phyloP scores from a whole-genome alignment of 352 stramenopile species.

The Bremia lactucae region DNA sequence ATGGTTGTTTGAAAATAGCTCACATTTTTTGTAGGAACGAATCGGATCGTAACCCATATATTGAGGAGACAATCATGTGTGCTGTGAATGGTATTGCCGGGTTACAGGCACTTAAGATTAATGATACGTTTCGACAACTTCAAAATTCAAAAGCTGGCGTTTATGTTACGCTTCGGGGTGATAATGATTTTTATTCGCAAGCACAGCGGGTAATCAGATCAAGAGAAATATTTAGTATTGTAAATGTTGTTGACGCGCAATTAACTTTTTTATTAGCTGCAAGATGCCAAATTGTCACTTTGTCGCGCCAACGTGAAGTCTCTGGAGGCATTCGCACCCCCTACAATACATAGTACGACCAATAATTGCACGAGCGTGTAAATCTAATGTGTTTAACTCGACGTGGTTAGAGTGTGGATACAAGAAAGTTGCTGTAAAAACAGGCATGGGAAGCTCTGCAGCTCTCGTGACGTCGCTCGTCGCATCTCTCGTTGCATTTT shows the following conservation, averaged over 20 bases:
- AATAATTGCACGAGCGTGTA: not conserved
- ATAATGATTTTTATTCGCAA: constrained; percentile 98
- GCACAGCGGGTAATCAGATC: constrained; percentile 28
- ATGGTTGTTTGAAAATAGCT: not conserved
- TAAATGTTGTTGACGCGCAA: not conserved
- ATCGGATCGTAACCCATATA: constrained; percentile 75
- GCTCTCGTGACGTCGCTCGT: constrained; percentile 93
- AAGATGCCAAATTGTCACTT: constrained; percentile 39
- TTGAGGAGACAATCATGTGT: constrained; percentile 86
- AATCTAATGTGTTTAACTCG: not conserved
- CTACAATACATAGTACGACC: constrained; percentile 38
- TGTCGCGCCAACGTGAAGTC: constrained; percentile 50
- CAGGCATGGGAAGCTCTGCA: constrained; percentile 92
- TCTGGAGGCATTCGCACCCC: constrained; percentile 81
- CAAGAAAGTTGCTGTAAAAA: constrained; percentile 83
- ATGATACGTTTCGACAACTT: constrained; percentile 19
- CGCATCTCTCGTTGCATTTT: constrained; percentile 79
- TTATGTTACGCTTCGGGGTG: constrained; percentile 79
- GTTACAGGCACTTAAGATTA: constrained; percentile 16
- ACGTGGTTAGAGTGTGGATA: constrained; percentile 25
- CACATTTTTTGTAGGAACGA: constrained; percentile 11
- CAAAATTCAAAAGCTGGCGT: constrained; percentile 18
- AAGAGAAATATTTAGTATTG: not conserved
- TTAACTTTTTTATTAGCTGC: constrained; percentile 39
- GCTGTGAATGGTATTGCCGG: constrained; percentile 48